Conservation (phyloP, 148 eudicot genomes). For the Talinum fruticosum region DNA sequence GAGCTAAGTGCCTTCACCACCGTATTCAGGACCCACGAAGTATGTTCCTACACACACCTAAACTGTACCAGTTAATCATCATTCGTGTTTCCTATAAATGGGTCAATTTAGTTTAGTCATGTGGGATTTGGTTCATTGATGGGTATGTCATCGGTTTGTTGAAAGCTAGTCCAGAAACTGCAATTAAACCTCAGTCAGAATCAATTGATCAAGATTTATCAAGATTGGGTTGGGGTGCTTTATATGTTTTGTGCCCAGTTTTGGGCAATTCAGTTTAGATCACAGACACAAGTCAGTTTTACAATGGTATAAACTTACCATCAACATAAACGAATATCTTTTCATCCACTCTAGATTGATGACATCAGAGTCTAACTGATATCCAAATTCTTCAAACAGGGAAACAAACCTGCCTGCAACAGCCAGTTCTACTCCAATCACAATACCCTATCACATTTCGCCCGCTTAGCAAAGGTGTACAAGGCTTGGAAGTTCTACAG, state of each 20-base stretch:
- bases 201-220: too few species aligned
- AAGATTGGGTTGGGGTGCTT: background rate
- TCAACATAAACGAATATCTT: background rate
- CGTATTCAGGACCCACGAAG: conserved; percentile 94
- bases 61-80: background rate
- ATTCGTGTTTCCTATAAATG: background rate
- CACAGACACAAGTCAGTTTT: too few species aligned
- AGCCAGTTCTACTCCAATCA: conserved; percentile 87
- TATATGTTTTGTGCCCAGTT: background rate
- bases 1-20: conserved; percentile 87
- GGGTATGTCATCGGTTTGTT: background rate
- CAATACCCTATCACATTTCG: conserved; percentile 79
- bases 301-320: background rate
- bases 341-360: background rate
- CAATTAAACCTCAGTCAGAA: too few species aligned
- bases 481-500: conserved; percentile 97
- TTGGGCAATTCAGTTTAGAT: too few species aligned
- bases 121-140: background rate
- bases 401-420: conserved; percentile 86
- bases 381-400: conserved; percentile 40
- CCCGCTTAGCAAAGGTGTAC: conserved; percentile 79
- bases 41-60: conserved; percentile 27
- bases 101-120: background rate
- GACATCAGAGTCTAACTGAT: background rate
- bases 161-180: background rate